Evolutionary conservation across 306 rosid genomes (phyloP).

Genomic region (Prunus mongolica): DNA sequence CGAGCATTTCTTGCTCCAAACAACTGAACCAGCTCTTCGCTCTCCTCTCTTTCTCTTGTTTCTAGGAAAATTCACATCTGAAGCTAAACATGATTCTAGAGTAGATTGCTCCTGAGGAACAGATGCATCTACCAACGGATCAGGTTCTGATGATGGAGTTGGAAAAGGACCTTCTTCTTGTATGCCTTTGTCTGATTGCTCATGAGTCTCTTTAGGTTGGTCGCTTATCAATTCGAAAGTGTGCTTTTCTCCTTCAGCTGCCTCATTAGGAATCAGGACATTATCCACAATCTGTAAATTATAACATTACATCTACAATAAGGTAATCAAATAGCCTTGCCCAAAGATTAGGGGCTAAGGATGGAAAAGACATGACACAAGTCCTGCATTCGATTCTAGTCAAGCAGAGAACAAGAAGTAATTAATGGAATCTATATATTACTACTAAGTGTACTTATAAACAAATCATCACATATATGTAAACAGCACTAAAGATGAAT

Average conservation of each 20-base stretch:
- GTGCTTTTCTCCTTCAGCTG: constrained; percentile 42
- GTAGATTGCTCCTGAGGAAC: constrained; percentile 49
- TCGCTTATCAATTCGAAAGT: constrained; percentile 14
- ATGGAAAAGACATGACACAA: background rate
- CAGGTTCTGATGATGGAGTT: constrained; percentile 35
- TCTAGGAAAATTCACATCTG: constrained; percentile 54
- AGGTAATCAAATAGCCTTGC: background rate
- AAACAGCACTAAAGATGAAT: too few species aligned
- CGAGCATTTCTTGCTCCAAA: constrained; percentile 74
- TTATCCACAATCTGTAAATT: constrained; percentile 63
- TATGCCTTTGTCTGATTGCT: constrained; percentile 34
- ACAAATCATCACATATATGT: background rate
- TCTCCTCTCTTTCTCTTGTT: constrained; percentile 83
- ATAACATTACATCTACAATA: constrained; percentile 6
- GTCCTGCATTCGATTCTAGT: background rate
- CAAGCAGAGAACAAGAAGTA: background rate
- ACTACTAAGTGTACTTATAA: background rate
- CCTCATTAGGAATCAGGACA: constrained; percentile 50
- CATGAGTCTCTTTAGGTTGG: constrained; percentile 29
- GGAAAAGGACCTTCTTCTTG: constrained; percentile 38
- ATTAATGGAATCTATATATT: background rate
- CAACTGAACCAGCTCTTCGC: constrained; percentile 73
- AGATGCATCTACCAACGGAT: constrained; percentile 16
- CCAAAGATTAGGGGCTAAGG: background rate
- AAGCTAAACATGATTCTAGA: constrained; percentile 45